Evolutionary conservation across 768 basidiomycete species (phyloP).

Genomic region (Pulveroboletus sp.): DNA sequence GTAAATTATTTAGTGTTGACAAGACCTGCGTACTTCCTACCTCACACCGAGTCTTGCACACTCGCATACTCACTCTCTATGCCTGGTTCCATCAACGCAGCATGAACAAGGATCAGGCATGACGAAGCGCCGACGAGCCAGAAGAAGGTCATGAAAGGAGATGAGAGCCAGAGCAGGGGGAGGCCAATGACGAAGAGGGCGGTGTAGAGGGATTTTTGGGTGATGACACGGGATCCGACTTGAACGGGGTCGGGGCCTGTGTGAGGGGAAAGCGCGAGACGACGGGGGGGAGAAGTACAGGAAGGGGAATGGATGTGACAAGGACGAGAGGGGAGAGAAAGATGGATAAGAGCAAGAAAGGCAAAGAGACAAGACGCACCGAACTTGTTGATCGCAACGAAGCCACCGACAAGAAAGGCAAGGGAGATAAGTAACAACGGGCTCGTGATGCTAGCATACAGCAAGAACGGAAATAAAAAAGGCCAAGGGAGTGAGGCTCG

Average conservation of each 20-base stretch:
- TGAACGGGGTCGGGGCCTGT: conserved; percentile 82
- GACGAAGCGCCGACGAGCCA: conserved; percentile 89
- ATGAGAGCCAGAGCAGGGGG: conserved; percentile 76
- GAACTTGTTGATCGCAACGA: conserved; percentile 82
- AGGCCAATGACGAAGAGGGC: conserved; percentile 88
- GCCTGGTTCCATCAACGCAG: conserved; percentile 87
- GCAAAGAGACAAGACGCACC: conserved; percentile 45
- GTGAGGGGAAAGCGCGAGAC: neutral
- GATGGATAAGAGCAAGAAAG: neutral
- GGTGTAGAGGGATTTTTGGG: conserved; percentile 86
- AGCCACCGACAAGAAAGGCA: conserved; percentile 87
- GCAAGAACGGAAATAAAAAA: neutral
- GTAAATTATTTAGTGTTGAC: neutral
- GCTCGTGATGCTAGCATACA: conserved; percentile 62
- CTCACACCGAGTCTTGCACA: conserved; percentile 60
- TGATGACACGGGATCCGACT: conserved; percentile 73
- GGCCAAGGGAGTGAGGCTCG: no score
- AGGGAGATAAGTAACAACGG: conserved; percentile 78
- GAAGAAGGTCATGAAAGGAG: conserved; percentile 81
- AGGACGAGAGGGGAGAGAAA: neutral
- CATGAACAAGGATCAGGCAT: conserved; percentile 82
- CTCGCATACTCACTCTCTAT: conserved; percentile 88
- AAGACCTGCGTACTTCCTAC: neutral
- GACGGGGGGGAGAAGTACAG: neutral
- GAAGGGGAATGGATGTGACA: neutral